Evolutionary conservation across 2,329 filamentous ascomycete genomes (phyloP).

Genomic region (Exophiala phaeomuriformis): DNA sequence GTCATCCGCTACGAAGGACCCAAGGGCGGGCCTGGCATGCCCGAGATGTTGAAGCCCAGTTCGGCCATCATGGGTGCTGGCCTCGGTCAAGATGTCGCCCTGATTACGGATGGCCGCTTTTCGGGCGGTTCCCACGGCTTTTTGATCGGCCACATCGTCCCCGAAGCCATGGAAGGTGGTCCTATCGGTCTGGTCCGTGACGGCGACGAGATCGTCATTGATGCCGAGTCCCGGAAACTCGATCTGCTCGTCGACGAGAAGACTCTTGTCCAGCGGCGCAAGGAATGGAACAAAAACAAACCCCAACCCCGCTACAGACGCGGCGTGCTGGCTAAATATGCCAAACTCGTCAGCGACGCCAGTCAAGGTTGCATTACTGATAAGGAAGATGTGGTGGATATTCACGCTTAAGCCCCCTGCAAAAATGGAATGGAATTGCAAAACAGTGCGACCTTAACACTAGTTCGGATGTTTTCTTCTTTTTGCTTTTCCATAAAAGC

Average conservation of each 20-base stretch:
- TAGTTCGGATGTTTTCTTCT: too few relatives aligned
- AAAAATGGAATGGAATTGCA: not conserved
- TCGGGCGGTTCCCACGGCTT: constrained; percentile 78
- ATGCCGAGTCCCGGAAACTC: constrained; percentile 63
- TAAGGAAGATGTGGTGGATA: constrained; percentile 22
- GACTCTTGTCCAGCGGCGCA: constrained; percentile 53
- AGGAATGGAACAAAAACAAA: constrained; percentile 51
- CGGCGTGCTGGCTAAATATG: constrained; percentile 66
- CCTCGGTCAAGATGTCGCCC: constrained; percentile 60
- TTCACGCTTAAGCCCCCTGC: constrained; percentile 8
- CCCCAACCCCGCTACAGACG: constrained; percentile 53
- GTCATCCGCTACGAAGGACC: constrained; percentile 69
- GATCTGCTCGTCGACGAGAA: constrained; percentile 60
- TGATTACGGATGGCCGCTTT: constrained; percentile 71
- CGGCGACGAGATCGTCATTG: constrained; percentile 73
- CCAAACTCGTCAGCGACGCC: constrained; percentile 43
- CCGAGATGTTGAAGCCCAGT: constrained; percentile 65
- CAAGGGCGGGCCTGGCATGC: constrained; percentile 67
- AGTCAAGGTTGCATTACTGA: constrained; percentile 45
- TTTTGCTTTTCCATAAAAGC: too few relatives aligned
- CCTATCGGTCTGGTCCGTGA: constrained; percentile 77
- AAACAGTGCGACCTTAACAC: not conserved
- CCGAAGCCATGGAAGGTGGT: constrained; percentile 77
- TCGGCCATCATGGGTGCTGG: constrained; percentile 68
- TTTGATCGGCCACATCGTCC: constrained; percentile 80